Percentiles rank a stretch among this genome's conserved stretches.
Conservation (phyloP, 441 rosid species). For the Erodium chrysanthum region DNA sequence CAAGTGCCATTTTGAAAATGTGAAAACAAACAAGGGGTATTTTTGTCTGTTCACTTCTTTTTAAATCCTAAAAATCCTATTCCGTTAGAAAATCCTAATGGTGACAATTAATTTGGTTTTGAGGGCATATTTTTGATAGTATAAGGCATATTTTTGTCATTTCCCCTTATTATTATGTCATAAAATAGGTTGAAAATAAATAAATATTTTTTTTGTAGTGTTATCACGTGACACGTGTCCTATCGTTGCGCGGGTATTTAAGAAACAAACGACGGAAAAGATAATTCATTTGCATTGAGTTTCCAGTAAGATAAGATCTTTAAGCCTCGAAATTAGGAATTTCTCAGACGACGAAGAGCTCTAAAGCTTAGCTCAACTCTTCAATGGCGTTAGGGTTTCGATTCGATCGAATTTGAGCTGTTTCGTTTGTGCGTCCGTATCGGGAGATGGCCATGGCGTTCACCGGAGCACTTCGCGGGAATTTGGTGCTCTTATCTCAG, state of each 20-base stretch:
- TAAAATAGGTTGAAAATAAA: too few species aligned
- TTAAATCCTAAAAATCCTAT: too few species aligned
- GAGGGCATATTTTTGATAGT: too few species aligned
- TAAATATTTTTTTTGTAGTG: background rate
- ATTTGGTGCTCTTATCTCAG: conserved; percentile 32
- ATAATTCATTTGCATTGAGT: conserved; percentile 22
- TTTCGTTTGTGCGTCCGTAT: background rate
- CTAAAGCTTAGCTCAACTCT: background rate
- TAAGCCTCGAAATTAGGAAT: background rate
- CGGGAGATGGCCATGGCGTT: conserved; percentile 34
- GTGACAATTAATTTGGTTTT: too few species aligned
- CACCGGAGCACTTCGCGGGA: conserved; percentile 42
- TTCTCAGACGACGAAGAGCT: background rate
- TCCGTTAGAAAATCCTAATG: too few species aligned
- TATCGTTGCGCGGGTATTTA: conserved; percentile 17
- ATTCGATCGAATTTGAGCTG: conserved; percentile 14
- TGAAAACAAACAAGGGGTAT: too few species aligned
- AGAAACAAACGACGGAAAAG: conserved; percentile 5
- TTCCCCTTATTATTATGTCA: too few species aligned
- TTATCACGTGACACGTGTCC: background rate
- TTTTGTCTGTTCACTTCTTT: too few species aligned
- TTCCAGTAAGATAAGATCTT: conserved; percentile 16
- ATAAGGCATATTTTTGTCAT: too few species aligned
- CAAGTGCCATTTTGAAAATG: too few species aligned
- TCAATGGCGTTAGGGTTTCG: conserved; percentile 28